Evolutionary conservation across 345 rosid genomes (phyloP).

Genomic region (Passiflora organensis): DNA sequence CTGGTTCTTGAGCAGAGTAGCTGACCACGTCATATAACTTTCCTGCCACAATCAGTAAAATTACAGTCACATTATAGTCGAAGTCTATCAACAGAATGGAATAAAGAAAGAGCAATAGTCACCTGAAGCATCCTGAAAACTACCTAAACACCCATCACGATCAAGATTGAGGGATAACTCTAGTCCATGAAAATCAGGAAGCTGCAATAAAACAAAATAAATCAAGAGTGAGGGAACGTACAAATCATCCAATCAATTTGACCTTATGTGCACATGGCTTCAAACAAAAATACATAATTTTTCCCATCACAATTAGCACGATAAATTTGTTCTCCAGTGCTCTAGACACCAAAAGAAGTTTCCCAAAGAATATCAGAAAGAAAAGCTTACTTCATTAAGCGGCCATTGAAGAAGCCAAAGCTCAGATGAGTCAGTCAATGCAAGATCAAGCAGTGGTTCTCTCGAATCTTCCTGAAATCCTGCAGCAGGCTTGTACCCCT

Average conservation of each 20-base stretch:
- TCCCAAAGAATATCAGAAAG: no score
- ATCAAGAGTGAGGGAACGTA: neutral
- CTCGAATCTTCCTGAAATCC: conserved; percentile 36
- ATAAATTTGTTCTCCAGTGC: no score
- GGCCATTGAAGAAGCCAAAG: conserved; percentile 90
- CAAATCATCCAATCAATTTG: no score
- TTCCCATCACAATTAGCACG: no score
- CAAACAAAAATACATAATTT: no score
- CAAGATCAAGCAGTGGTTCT: conserved; percentile 39
- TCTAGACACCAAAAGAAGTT: no score
- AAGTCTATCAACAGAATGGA: neutral
- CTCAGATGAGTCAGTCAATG: conserved; percentile 38
- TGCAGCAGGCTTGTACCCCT: conserved; percentile 35
- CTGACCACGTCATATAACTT: conserved; percentile 51
- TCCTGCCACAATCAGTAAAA: conserved; percentile 39
- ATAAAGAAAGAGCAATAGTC: neutral
- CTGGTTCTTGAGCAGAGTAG: conserved; percentile 42
- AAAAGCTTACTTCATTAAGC: conserved; percentile 33
- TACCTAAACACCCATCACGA: conserved; percentile 47
- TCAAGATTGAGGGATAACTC: conserved; percentile 43
- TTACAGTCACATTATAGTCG: neutral
- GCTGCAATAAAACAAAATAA: conserved; percentile 27
- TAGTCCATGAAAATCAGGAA: conserved; percentile 53
- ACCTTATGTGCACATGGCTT: no score
- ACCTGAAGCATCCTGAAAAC: conserved; percentile 62